Evolutionary conservation across 495 filamentous ascomycete genomes (phyloP), one percentile per base, ranked within the genome.

Genomic region (Aspergillus bridgeri): DNA sequence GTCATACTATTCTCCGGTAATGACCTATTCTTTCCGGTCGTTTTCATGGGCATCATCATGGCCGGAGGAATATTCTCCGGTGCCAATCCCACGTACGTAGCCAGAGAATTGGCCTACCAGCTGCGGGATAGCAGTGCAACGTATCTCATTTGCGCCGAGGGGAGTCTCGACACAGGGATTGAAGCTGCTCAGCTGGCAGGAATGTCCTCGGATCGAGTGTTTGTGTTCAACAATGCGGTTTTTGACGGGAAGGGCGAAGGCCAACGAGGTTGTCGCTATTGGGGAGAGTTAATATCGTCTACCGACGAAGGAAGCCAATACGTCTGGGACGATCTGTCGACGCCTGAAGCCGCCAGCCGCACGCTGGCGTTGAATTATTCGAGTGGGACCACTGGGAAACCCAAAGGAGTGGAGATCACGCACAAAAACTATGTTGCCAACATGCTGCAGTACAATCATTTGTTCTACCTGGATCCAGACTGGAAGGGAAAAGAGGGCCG

Each of bases 401-500:
- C 91, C 15, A 96, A 95, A 66, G 91, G 91, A 21, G 91, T 93
- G 22, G 86, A 89, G 69, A 85, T 94, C 59, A 81, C 85, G 15
- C 90, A 95, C 69, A 70, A 75, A 42, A 86, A 89, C 59, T 88
- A 91, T 62, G 76, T 89, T 20, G 76, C 88, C 49, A 91, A 94
- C 67, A 80, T 73, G 51, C 79, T 88, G 56, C 81, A 86, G 65
- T 75, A 81, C 8, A 76, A 73, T 20, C 68, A 75, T 61, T 58
- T 82, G n/a, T 66, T 68, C 5, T 60, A 69, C 2, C 68, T 84
- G 17, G 63, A 78, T 22, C 78, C 81, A 0, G 72, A 83, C 8
- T 80, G 80, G 62, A 71, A 71, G 33, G 48, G 56, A 52, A 65
- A 70, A 59, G 58, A 56, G 47, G 49, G 57, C 20, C 63, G 68